phyloP scores from a whole-genome alignment of 148 eudicot genomes.

The Rhododendron molle region DNA sequence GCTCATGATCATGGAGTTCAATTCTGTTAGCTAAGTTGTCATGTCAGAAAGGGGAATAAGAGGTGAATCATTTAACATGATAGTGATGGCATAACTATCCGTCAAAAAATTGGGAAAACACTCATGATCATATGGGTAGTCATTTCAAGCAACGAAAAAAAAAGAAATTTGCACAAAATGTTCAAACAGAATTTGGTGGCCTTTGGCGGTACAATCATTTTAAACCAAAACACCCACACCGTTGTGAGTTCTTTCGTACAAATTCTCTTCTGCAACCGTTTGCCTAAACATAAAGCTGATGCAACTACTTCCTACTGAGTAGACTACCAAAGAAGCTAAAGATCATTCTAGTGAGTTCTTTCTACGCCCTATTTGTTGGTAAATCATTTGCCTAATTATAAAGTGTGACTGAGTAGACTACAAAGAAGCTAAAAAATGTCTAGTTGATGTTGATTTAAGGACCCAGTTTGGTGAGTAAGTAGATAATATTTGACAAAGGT shows the following conservation, averaged over 20 bases:
- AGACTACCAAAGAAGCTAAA: background rate
- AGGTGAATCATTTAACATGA: background rate
- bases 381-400: background rate
- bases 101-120: background rate
- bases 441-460: background rate
- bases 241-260: background rate
- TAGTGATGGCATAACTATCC: background rate
- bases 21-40: background rate
- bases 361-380: background rate
- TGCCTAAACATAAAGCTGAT: background rate
- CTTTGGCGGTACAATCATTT: background rate
- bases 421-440: background rate
- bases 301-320: background rate
- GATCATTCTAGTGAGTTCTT: background rate
- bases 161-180: background rate
- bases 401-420: background rate
- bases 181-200: background rate
- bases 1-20: background rate
- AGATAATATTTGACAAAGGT: background rate
- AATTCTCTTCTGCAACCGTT: background rate
- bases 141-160: background rate
- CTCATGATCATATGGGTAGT: background rate
- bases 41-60: background rate
- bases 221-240: background rate
- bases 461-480: conserved; percentile 1